Percentiles rank a stretch among this genome's conserved stretches.
phyloP scores from a whole-genome alignment of 1,284 basidiomycete species.

The Apiotrichum akiyoshidainum region DNA sequence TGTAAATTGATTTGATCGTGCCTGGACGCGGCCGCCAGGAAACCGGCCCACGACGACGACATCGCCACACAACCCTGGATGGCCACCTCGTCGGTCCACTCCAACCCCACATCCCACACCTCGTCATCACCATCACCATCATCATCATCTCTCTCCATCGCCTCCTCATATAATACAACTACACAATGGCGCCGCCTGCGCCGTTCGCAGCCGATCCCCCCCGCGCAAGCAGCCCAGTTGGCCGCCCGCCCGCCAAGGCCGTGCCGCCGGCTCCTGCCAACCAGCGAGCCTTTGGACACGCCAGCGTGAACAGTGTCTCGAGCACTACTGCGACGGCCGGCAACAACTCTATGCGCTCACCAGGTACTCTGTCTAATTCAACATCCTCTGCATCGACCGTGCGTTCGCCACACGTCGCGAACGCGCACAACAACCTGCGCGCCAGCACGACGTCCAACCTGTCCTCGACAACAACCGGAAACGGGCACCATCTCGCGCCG shows the following conservation, averaged over 20 bases:
- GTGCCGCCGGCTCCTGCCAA: not conserved
- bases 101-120: no score
- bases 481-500: not conserved
- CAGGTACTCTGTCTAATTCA: not conserved
- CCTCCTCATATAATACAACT: no score
- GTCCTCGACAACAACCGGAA: no score
- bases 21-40: no score
- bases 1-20: no score
- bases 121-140: no score
- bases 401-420: not conserved
- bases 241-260: not conserved
- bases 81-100: no score
- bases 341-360: not conserved
- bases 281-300: not conserved
- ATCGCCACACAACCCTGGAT: no score
- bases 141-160: no score
- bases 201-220: no score
- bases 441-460: not conserved
- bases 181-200: not conserved
- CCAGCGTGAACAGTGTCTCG: not conserved
- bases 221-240: not conserved
- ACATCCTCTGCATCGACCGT: not conserved
- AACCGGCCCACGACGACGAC: no score
- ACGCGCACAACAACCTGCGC: not conserved
- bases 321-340: not conserved